Evolutionary conservation across 306 rosid species (phyloP).

Genomic region (Lotus japonicus): DNA sequence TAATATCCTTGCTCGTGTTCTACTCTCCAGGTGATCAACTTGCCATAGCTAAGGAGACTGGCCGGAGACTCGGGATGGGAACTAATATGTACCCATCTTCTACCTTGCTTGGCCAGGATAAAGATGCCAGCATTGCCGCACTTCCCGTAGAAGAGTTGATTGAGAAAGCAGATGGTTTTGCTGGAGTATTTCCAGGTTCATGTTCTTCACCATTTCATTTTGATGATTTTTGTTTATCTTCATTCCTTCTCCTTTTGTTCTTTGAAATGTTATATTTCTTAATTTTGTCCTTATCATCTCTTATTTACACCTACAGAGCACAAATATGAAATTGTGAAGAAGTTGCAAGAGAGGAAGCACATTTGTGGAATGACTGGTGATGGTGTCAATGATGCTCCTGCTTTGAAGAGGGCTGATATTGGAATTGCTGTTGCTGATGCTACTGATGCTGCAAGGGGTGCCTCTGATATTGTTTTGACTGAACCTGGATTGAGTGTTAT

Average conservation of each 20-base stretch:
- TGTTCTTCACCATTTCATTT: background rate
- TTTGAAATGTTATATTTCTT: background rate
- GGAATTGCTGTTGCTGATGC: conserved; percentile 99
- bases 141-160: conserved; percentile 92
- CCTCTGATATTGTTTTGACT: conserved; percentile 93
- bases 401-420: conserved; percentile 95
- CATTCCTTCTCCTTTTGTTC: background rate
- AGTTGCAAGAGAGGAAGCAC: conserved; percentile 94
- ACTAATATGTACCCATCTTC: conserved; percentile 97
- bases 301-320: conserved; percentile 45
- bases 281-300: background rate
- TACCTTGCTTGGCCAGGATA: conserved; percentile 89
- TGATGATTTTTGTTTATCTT: no score
- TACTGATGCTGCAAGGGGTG: conserved; percentile 96
- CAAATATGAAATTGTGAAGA: conserved; percentile 93
- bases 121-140: conserved; percentile 75
- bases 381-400: conserved; percentile 99
- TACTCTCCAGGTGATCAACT: conserved; percentile 78
- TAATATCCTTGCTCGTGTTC: conserved; percentile 14
- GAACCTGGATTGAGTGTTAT: conserved; percentile 99
- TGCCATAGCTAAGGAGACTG: conserved; percentile 97
- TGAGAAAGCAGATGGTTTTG: conserved; percentile 98
- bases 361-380: conserved; percentile 99
- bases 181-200: conserved; percentile 98
- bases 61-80: conserved; percentile 98